phyloP scores from a whole-genome alignment of 1,139 yeast genomes.

The Candida frijolesensis region DNA sequence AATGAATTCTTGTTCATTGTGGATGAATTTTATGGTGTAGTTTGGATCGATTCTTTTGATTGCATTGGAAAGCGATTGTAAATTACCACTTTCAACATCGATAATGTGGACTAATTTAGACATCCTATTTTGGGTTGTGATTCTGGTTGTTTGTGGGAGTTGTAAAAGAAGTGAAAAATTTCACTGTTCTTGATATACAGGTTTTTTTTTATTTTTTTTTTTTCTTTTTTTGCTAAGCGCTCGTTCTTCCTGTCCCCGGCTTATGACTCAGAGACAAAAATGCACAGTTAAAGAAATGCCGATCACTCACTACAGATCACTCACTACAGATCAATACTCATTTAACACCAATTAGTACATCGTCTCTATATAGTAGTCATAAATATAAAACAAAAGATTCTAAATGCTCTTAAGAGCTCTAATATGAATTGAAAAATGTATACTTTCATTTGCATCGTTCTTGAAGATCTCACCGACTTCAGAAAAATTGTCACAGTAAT shows the following conservation, averaged over 20 bases:
- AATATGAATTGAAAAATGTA: conserved; percentile 25
- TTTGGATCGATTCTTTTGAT: conserved; percentile 65
- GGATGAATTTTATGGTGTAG: conserved; percentile 57
- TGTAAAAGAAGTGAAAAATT: background rate
- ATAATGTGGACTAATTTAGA: conserved; percentile 63
- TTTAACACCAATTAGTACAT: background rate
- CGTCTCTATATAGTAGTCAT: background rate
- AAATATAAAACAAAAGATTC: background rate
- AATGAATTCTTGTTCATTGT: conserved; percentile 36
- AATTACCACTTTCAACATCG: conserved; percentile 94
- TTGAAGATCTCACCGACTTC: conserved; percentile 16
- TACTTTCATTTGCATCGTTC: conserved; percentile 13
- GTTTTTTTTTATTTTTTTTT: background rate
- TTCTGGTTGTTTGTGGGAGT: background rate
- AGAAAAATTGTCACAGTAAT: conserved; percentile 27
- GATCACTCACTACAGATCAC: too few species aligned
- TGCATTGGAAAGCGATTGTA: conserved; percentile 87
- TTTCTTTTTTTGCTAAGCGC: background rate
- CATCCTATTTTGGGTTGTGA: conserved; percentile 19
- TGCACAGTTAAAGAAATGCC: background rate
- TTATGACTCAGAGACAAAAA: background rate
- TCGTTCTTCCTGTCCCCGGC: background rate
- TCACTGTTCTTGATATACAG: background rate
- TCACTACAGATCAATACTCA: too few species aligned
- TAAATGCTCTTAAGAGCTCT: conserved; percentile 11